A percentile compares a stretch with the other conserved stretches of the same genome.
Evolutionary conservation across 176 grass and related monocot genomes (phyloP).

Genomic region (Oryza glumipatula): DNA sequence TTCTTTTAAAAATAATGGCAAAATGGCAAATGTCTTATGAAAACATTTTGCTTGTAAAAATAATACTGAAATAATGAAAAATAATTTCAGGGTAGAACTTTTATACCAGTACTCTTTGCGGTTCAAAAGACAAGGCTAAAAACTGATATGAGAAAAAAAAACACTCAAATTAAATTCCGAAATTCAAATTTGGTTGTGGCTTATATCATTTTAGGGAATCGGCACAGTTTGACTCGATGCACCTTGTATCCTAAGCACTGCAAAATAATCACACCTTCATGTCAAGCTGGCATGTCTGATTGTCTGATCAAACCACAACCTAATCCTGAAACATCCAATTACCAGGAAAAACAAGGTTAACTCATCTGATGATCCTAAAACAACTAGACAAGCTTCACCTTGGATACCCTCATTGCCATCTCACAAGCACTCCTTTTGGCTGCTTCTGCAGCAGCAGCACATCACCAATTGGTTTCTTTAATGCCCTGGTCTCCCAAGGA

Average conservation of each 20-base stretch:
- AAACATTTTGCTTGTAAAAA: too few relatives aligned
- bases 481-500: conserved; percentile 32
- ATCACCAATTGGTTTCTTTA: not conserved
- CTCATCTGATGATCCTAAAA: not conserved
- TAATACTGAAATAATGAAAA: too few relatives aligned
- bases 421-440: conserved; percentile 27
- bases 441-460: conserved; percentile 19
- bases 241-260: not conserved
- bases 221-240: not conserved
- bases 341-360: not conserved
- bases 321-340: not conserved
- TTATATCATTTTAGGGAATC: not conserved
- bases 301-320: not conserved
- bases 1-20: too few relatives aligned
- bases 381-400: not conserved
- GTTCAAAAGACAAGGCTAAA: too few relatives aligned
- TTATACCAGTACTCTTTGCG: too few relatives aligned
- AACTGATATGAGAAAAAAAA: too few relatives aligned
- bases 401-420: conserved; percentile 32
- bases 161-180: too few relatives aligned
- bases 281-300: not conserved
- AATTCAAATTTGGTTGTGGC: too few relatives aligned
- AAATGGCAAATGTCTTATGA: too few relatives aligned
- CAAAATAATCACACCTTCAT: not conserved
- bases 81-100: too few relatives aligned